Percentiles rank a stretch among this genome's conserved stretches.
Evolutionary conservation across 257 asterid genomes (phyloP).

Genomic region (Dorcoceras hygrometricum): DNA sequence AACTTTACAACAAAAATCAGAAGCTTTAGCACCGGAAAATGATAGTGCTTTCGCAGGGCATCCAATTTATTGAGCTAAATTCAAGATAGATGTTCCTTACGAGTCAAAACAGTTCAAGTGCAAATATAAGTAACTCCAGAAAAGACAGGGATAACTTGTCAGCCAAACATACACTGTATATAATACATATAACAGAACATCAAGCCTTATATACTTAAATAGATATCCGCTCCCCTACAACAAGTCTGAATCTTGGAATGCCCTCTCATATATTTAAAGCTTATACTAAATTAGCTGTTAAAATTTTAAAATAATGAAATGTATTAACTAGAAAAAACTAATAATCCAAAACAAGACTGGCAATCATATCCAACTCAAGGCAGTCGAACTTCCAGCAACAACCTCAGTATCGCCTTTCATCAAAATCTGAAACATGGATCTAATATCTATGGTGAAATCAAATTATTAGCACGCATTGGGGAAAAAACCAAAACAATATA

Average conservation of each 20-base stretch:
- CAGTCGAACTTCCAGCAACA: no score
- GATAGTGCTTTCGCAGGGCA: not conserved
- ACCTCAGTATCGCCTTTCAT: no score
- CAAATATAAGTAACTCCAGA: not conserved
- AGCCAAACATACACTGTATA: constrained; percentile 1
- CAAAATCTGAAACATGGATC: not conserved
- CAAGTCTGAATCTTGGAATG: not conserved
- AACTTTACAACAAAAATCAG: not conserved
- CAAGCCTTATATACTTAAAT: constrained; percentile 8
- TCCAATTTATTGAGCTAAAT: not conserved
- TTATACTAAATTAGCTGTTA: not conserved
- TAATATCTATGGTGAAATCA: no score
- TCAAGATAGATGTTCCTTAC: not conserved
- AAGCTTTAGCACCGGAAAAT: not conserved
- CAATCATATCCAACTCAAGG: no score
- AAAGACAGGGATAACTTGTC: not conserved
- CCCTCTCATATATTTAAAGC: not conserved
- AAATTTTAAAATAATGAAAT: not conserved
- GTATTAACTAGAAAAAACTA: not conserved
- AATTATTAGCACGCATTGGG: not conserved
- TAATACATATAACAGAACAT: not conserved
- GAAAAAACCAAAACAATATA: not conserved
- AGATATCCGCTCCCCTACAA: constrained; percentile 3
- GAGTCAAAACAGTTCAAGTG: constrained; percentile 3
- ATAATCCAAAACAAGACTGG: no score